These are phyloP conservation scores for Penicillium antarcticum DNA, from an alignment of 495 filamentous ascomycete species.

Conservation along the genomic window DNA sequence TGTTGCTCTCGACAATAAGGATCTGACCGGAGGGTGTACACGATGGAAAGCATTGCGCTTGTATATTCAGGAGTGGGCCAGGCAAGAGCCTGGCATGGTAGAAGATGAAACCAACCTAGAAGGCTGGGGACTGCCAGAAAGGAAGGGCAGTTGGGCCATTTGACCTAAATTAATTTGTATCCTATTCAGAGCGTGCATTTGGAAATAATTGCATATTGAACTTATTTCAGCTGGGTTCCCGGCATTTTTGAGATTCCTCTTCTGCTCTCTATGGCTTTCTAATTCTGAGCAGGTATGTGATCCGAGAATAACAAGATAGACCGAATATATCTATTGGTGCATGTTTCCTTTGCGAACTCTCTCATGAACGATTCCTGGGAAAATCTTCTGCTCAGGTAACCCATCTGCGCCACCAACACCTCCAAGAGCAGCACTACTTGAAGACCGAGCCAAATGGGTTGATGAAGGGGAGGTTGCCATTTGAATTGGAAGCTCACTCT, in stretches of 20 bases:
- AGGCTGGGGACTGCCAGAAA: slow-evolving; percentile 68
- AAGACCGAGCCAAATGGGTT: slow-evolving; percentile 1
- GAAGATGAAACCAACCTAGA: slow-evolving; percentile 49
- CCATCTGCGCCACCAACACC: slow-evolving; percentile 42
- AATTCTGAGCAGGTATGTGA: too few species aligned
- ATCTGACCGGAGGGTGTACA: slow-evolving; percentile 48
- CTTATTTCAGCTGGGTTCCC: background rate
- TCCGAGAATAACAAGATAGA: too few species aligned
- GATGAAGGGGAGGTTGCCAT: slow-evolving; percentile 1
- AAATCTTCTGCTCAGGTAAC: slow-evolving; percentile 62
- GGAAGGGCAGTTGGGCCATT: slow-evolving; percentile 82
- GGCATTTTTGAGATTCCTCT: too few species aligned
- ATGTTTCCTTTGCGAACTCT: slow-evolving; percentile 49
- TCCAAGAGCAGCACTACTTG: slow-evolving; percentile 19
- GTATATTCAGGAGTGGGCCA: slow-evolving; percentile 84
- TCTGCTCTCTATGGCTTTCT: too few species aligned
- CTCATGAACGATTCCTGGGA: slow-evolving; percentile 67
- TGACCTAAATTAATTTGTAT: slow-evolving; percentile 25
- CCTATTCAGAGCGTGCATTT: slow-evolving; percentile 5
- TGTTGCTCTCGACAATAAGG: slow-evolving; percentile 38
- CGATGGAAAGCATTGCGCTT: slow-evolving; percentile 77
- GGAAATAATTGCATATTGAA: background rate
- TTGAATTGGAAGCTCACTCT: background rate
- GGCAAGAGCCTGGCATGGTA: slow-evolving; percentile 66
- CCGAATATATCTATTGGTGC: slow-evolving; percentile 1